A percentile compares a stretch with the other conserved stretches of the same genome.
These are phyloP conservation scores for Rhizopogon sp. DNA, from an alignment of 768 basidiomycete species.

Conservation along the genomic window DNA sequence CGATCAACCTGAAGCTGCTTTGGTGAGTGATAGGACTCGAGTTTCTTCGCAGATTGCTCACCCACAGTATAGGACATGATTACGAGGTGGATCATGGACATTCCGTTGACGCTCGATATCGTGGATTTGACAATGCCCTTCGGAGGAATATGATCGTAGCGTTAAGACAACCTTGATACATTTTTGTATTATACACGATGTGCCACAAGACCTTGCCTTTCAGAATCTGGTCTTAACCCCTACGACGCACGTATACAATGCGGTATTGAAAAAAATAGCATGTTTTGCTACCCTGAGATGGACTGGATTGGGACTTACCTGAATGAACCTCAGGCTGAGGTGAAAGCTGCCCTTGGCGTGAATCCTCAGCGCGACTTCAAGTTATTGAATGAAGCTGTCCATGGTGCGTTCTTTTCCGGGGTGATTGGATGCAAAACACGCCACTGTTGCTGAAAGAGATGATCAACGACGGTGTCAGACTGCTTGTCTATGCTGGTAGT, in stretches of 20 bases:
- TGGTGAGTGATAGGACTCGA: slow-evolving; percentile 41
- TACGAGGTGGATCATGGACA: slow-evolving; percentile 52
- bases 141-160: neutral
- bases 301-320: slow-evolving; percentile 85
- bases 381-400: slow-evolving; percentile 73
- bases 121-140: neutral
- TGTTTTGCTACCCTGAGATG: slow-evolving; percentile 77
- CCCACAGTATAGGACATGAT: slow-evolving; percentile 45
- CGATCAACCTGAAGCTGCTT: slow-evolving; percentile 84
- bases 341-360: slow-evolving; percentile 79
- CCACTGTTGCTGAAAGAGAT: slow-evolving; percentile 76
- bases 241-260: slow-evolving; percentile 84
- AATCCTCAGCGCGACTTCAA: slow-evolving; percentile 53
- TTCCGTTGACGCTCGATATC: slow-evolving; percentile 33
- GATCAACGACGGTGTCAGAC: slow-evolving; percentile 73
- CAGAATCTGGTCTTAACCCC: slow-evolving; percentile 75
- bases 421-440: slow-evolving; percentile 84
- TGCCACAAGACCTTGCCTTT: neutral
- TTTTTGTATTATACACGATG: neutral
- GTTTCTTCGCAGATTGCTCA: neutral
- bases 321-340: slow-evolving; percentile 63
- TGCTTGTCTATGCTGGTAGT: slow-evolving; percentile 88
- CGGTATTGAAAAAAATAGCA: slow-evolving; percentile 63
- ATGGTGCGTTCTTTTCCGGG: slow-evolving; percentile 77
- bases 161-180: neutral